phyloP scores from a whole-genome alignment of 768 basidiomycete genomes.

The Leccinum ochraceum region DNA sequence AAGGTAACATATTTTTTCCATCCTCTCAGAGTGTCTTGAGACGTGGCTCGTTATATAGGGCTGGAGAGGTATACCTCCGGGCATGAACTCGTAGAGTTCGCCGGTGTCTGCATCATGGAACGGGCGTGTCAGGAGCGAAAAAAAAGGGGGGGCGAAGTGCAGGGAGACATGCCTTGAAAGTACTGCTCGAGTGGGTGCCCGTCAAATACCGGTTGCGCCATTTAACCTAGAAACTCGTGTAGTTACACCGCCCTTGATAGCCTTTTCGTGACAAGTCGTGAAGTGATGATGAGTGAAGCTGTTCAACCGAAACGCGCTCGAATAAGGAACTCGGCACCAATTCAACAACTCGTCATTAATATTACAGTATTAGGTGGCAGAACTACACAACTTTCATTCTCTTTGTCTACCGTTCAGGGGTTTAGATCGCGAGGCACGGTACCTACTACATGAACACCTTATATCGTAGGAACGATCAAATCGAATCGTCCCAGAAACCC shows the following conservation, averaged over 20 bases:
- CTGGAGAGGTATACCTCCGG: conserved; percentile 46
- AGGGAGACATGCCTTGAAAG: conserved; percentile 50
- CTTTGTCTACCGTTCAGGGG: too few species aligned
- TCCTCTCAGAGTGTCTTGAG: conserved; percentile 24
- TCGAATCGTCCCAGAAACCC: conserved; percentile 33
- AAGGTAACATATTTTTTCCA: conserved; percentile 30
- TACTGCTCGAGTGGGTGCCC: conserved; percentile 77
- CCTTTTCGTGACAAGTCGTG: too few species aligned
- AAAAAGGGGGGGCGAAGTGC: neutral
- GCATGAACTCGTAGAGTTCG: conserved; percentile 56
- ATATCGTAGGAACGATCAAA: neutral
- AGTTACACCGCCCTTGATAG: too few species aligned
- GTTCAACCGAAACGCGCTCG: too few species aligned
- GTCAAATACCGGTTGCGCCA: conserved; percentile 80
- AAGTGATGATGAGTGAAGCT: too few species aligned
- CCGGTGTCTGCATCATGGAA: conserved; percentile 51
- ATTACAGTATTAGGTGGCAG: too few species aligned
- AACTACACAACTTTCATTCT: too few species aligned
- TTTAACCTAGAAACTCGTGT: conserved; percentile 24
- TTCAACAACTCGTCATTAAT: too few species aligned
- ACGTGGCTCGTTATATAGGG: conserved; percentile 15
- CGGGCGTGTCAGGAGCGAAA: conserved; percentile 13
- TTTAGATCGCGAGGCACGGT: neutral
- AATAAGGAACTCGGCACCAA: too few species aligned
- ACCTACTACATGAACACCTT: too few species aligned